phyloP scores from a whole-genome alignment of 495 filamentous ascomycete genomes.

The Aspergillus biplanus region DNA sequence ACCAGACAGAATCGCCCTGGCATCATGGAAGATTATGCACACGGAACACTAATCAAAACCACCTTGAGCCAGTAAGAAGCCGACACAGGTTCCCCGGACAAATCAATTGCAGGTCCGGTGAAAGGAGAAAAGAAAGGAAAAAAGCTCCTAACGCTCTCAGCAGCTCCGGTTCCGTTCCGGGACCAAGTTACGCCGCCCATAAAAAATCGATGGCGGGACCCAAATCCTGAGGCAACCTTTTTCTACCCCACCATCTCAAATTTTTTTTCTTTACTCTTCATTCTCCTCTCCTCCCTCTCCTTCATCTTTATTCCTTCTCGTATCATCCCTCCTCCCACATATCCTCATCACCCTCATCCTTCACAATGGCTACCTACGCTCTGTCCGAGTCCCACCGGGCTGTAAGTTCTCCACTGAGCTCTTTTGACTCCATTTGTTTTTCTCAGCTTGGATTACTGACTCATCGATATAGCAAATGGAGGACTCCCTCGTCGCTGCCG shows the following conservation, averaged over 20 bases:
- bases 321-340: constrained; percentile 21
- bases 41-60: background rate
- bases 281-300: constrained; percentile 12
- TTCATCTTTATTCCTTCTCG: constrained; percentile 21
- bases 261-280: constrained; percentile 16
- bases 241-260: constrained; percentile 17
- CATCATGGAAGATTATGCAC: background rate
- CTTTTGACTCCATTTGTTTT: background rate
- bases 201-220: constrained; percentile 16
- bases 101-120: constrained; percentile 7
- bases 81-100: constrained; percentile 1
- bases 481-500: constrained; percentile 78
- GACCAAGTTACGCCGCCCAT: constrained; percentile 2
- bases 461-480: constrained; percentile 78
- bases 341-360: constrained; percentile 17
- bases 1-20: too few relatives aligned
- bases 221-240: constrained; percentile 25
- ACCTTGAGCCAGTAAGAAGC: background rate
- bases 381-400: constrained; percentile 87
- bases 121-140: constrained; percentile 2
- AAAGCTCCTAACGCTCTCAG: background rate
- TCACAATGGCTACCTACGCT: constrained; percentile 71
- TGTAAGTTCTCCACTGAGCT: constrained; percentile 56
- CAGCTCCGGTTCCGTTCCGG: constrained; percentile 27
- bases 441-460: constrained; percentile 47